Base-by-base conservation (phyloP, 1,139 yeast species). In the Candida glucosophila region DNA sequence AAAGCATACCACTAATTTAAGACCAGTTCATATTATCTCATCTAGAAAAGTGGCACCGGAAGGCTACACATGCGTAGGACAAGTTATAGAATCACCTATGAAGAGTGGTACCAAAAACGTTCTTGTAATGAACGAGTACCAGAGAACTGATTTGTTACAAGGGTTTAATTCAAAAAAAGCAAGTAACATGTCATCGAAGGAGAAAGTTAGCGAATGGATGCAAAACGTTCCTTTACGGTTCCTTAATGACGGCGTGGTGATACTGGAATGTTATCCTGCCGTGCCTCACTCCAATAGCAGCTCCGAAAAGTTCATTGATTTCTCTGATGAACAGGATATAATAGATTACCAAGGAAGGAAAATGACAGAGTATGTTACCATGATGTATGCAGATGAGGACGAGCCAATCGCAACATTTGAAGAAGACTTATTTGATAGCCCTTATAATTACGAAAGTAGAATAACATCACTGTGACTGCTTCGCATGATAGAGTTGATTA, bases 191-290 rank as follows among this genome's bases (percentile, higher is more conserved):
- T 59, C 70, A 1, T 67, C 61, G 28, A 55, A 49, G 23, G 88
- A 78, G 37, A 78, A 78, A 41, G 79, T 79, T 1, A 55, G 57
- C 22, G 52, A 47, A 5, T 79, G 90, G 92, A 62, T 79, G 18
- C 49, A 54, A 5, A 55, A 58, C 12, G 61, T 77, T 3, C 86
- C 86, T 1, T 47, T 63, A 15, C 51, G 43, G 17, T 45, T 29
- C 19, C 38, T 38, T 26, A 33, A 39, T 8, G 38, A 41, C 12
- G 40, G 43, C 20, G 51, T 47, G 4, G 26, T 44, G 6, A 29
- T 31, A 12, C 29, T 38, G 22, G 50, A 59, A 10, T 70, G 77
- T 33, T 73, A 58, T 32, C 67, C 76, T 0, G 75, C 67, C 0
- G 51, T 51, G 3, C 52, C 55, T 2, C 43, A 55, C 4, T 17